Evolutionary conservation across 2,329 filamentous ascomycete genomes (phyloP).

Genomic region (Ceratocystis diversiconidia): DNA sequence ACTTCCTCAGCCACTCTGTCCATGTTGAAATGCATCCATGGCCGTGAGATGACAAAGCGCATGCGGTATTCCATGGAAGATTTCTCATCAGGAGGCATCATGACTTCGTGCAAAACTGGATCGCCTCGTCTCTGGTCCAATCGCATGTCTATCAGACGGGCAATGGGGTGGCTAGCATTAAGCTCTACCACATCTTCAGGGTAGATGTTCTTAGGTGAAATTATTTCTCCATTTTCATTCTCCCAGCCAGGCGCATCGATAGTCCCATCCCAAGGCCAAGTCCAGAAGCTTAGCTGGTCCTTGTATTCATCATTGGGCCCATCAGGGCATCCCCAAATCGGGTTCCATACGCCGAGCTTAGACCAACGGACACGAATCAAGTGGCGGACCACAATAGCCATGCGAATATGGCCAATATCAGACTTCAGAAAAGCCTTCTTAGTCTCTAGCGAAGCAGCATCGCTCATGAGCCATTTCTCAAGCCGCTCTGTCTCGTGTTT

Average conservation of each 20-base stretch:
- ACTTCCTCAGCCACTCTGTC: constrained; percentile 1
- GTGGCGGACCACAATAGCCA: constrained; percentile 10
- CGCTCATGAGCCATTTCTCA: background rate
- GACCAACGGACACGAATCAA: constrained; percentile 14
- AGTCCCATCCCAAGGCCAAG: constrained; percentile 14
- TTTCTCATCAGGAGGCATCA: background rate
- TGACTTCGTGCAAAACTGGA: background rate
- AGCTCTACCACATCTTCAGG: background rate
- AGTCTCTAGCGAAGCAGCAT: background rate
- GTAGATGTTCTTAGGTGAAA: background rate
- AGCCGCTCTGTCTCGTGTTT: constrained; percentile 2
- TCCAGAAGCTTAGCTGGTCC: constrained; percentile 7
- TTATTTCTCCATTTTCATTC: background rate
- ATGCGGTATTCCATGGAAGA: background rate
- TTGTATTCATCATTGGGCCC: background rate
- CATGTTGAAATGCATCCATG: constrained; percentile 16
- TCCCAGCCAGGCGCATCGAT: constrained; percentile 5
- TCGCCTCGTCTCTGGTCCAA: background rate
- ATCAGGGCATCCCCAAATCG: constrained; percentile 10
- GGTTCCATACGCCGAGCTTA: constrained; percentile 14
- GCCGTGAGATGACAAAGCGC: constrained; percentile 8
- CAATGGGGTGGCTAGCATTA: constrained; percentile 6
- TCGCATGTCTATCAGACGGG: constrained; percentile 4
- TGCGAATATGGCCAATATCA: background rate
- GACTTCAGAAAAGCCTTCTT: background rate